Evolutionary conservation across 2,329 filamentous ascomycete species (phyloP).

Genomic region (Sporothrix protearum): DNA sequence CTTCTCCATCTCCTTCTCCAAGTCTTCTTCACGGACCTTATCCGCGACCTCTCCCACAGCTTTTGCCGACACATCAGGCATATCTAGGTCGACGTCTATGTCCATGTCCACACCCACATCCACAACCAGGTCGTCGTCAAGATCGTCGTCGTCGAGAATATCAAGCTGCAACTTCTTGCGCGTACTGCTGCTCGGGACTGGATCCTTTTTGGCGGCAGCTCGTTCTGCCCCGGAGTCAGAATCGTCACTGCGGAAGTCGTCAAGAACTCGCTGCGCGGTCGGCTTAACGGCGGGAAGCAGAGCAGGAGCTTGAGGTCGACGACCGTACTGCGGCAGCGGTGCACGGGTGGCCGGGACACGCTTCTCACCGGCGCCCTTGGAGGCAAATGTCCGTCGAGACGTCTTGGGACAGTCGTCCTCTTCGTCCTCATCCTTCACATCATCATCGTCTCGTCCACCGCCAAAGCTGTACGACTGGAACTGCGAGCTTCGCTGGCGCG

Average conservation of each 20-base stretch:
- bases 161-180: constrained; percentile 1
- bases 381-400: background rate
- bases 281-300: background rate
- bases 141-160: background rate
- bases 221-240: background rate
- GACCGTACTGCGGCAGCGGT: constrained; percentile 13
- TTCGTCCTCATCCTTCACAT: background rate
- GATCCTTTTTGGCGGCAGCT: background rate
- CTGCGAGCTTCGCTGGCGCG: constrained; percentile 27
- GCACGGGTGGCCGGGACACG: constrained; percentile 9
- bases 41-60: background rate
- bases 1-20: constrained; percentile 16
- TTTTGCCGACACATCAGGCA: background rate
- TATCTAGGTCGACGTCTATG: background rate
- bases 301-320: background rate
- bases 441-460: background rate
- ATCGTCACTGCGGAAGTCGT: constrained; percentile 1
- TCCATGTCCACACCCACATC: background rate
- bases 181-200: background rate
- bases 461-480: constrained; percentile 27
- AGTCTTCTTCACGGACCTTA: constrained; percentile 20
- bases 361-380: background rate
- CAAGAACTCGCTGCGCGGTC: background rate
- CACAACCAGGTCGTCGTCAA: background rate
- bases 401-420: background rate